A percentile compares a stretch with the other conserved stretches of the same genome.
These are phyloP conservation scores for Fusarium fracticaudum DNA, from an alignment of 2,329 filamentous ascomycete genomes.

Conservation along the genomic window DNA sequence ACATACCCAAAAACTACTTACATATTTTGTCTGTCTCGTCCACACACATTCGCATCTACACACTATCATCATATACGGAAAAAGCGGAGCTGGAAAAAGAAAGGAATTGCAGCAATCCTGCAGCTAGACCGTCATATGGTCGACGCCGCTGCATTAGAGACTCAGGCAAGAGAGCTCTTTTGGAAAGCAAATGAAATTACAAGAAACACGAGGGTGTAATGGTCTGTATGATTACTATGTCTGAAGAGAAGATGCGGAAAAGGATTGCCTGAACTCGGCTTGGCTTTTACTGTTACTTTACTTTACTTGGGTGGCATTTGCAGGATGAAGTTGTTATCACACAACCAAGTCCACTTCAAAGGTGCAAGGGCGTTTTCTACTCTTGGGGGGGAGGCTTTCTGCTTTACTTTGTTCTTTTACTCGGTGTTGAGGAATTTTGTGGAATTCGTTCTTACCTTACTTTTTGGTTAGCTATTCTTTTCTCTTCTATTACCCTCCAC, in stretches of 20 bases:
- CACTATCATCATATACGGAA: constrained; percentile 25
- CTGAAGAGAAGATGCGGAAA: constrained; percentile 4
- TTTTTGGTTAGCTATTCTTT: not conserved
- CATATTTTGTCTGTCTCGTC: constrained; percentile 21
- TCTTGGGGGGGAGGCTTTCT: not conserved
- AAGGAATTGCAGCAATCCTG: constrained; percentile 12
- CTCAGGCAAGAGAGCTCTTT: constrained; percentile 10
- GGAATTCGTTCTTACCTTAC: not conserved
- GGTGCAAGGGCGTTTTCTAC: constrained; percentile 24
- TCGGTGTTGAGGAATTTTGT: constrained; percentile 6
- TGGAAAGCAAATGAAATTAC: constrained; percentile 12
- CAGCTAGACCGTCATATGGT: constrained; percentile 2
- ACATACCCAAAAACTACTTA: constrained; percentile 18
- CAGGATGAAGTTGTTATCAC: constrained; percentile 29
- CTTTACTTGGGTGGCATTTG: constrained; percentile 11
- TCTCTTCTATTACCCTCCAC: not conserved
- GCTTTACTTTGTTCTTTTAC: not conserved
- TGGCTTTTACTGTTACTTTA: not conserved
- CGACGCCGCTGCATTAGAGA: constrained; percentile 9
- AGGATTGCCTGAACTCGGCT: not conserved
- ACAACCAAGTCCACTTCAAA: constrained; percentile 8
- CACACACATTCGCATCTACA: constrained; percentile 32
- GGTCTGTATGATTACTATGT: constrained; percentile 31
- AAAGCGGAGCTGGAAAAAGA: constrained; percentile 26
- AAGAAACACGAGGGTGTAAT: constrained; percentile 22